These are phyloP conservation scores for Arabidopsis hybrid DNA, from an alignment of 441 rosid genomes.

Conservation along the genomic window DNA sequence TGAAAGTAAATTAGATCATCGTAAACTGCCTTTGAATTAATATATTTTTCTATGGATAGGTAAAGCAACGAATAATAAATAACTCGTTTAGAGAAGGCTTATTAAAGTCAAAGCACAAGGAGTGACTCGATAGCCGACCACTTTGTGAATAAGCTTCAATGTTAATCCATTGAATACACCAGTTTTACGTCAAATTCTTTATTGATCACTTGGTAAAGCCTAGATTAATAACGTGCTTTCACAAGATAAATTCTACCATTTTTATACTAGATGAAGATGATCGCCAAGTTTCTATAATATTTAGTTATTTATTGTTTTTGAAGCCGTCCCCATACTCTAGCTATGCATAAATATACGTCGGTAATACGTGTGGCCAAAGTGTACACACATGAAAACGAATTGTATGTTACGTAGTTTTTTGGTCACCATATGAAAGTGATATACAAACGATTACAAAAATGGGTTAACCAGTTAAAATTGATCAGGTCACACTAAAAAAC, in stretches of 20 bases:
- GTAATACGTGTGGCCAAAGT: constrained; percentile 10
- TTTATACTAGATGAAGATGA: not conserved
- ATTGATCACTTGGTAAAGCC: not conserved
- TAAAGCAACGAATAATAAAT: no score
- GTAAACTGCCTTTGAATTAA: no score
- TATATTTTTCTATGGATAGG: no score
- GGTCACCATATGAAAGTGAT: constrained; percentile 1
- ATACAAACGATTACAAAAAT: constrained; percentile 13
- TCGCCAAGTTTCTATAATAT: not conserved
- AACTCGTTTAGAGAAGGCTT: not conserved
- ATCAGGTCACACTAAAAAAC: constrained; percentile 12
- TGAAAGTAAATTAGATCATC: no score
- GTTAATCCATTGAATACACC: not conserved
- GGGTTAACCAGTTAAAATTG: not conserved
- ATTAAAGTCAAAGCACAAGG: constrained; percentile 1
- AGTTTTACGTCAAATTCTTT: not conserved
- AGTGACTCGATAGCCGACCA: not conserved
- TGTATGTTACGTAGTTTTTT: not conserved
- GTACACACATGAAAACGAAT: constrained; percentile 11
- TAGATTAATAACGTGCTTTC: not conserved
- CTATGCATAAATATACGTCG: not conserved
- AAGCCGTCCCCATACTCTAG: not conserved
- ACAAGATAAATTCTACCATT: not conserved
- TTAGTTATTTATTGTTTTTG: not conserved
- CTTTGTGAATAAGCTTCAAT: not conserved